Conservation (phyloP, 129 eudicot species). For the Saposhnikovia divaricata region DNA sequence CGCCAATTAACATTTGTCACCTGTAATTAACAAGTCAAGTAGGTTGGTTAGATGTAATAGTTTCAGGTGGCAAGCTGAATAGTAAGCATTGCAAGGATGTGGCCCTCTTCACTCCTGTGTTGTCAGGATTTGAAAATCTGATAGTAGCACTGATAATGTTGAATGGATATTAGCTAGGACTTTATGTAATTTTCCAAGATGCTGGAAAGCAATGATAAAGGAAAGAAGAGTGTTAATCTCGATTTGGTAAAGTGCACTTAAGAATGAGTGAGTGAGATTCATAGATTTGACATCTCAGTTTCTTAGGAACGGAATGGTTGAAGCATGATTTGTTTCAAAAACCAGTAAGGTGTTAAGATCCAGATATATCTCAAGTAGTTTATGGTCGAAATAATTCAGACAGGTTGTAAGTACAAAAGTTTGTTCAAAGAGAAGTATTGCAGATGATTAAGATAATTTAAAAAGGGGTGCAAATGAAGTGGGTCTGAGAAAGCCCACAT, state of each 20-base stretch:
- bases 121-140: no score
- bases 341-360: background rate
- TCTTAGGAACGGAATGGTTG: background rate
- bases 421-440: background rate
- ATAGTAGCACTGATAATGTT: no score
- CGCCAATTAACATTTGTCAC: no score
- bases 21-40: no score
- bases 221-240: background rate
- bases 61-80: no score
- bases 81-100: no score
- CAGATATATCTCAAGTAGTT: no score
- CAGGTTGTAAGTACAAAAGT: background rate
- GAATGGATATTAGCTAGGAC: no score
- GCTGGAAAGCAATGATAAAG: no score
- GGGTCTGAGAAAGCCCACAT: background rate
- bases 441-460: background rate
- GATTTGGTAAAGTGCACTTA: background rate
- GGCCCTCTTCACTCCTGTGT: no score
- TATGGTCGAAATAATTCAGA: background rate
- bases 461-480: background rate
- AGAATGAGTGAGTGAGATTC: background rate
- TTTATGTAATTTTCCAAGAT: no score
- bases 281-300: background rate
- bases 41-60: no score
- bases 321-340: background rate